Percentiles rank a stretch among this genome's conserved stretches.
Evolutionary conservation across 768 basidiomycete genomes (phyloP).

Genomic region (Pulveroboletus ravenelii): DNA sequence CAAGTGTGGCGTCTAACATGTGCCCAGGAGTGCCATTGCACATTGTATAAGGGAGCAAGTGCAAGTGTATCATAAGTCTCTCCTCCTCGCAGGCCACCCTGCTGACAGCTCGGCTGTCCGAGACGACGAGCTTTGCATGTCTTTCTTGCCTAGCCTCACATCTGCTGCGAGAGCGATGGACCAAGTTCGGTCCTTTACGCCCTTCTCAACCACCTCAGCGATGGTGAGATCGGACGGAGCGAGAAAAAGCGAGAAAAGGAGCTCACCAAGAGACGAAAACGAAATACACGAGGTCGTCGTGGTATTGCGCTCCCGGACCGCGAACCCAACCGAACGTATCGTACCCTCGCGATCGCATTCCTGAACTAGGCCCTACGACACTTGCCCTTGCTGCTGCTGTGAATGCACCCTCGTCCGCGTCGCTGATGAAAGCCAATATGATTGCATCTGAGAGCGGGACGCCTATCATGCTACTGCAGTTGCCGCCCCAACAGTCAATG

Average conservation of each 20-base stretch:
- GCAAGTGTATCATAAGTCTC: slow-evolving; percentile 84
- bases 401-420: slow-evolving; percentile 67
- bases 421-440: slow-evolving; percentile 81
- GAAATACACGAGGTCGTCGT: slow-evolving; percentile 75
- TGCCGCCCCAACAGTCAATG: slow-evolving; percentile 38
- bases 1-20: slow-evolving; percentile 7
- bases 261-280: no score
- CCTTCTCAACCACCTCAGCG: slow-evolving; percentile 85
- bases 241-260: slow-evolving; percentile 95
- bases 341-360: slow-evolving; percentile 84
- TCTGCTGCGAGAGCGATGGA: slow-evolving; percentile 70
- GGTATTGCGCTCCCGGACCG: slow-evolving; percentile 88
- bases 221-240: slow-evolving; percentile 81
- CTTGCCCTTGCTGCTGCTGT: slow-evolving; percentile 62
- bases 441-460: slow-evolving; percentile 89
- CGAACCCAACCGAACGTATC: slow-evolving; percentile 86
- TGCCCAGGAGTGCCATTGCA: slow-evolving; percentile 82
- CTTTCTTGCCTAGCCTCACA: slow-evolving; percentile 82
- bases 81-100: slow-evolving; percentile 86
- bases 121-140: slow-evolving; percentile 88
- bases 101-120: slow-evolving; percentile 71
- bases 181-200: slow-evolving; percentile 77
- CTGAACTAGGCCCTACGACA: slow-evolving; percentile 67
- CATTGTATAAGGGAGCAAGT: slow-evolving; percentile 96
- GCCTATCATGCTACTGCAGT: slow-evolving; percentile 39